Percentiles rank a stretch among this genome's conserved stretches.
Conservation (phyloP, 495 filamentous ascomycete species). For the Xylaria cubensis region DNA sequence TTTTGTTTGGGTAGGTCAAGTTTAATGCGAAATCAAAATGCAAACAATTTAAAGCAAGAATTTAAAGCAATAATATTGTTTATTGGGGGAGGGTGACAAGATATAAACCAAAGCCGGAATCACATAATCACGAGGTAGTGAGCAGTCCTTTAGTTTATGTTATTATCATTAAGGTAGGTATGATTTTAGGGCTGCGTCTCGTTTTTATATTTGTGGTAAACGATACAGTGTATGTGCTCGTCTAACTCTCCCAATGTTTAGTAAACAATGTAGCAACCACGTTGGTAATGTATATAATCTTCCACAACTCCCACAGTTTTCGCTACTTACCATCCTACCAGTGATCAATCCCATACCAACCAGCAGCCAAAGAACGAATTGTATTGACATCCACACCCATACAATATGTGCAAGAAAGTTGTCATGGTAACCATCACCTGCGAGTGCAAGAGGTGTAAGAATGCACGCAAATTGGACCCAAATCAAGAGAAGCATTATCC, state of each 20-base stretch:
- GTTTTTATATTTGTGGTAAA: background rate
- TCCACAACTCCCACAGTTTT: background rate
- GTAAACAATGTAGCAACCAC: background rate
- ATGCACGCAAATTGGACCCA: background rate
- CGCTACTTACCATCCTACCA: background rate
- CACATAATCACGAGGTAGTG: no score
- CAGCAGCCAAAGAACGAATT: background rate
- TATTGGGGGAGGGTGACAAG: no score
- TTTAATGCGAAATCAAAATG: no score
- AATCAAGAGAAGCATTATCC: background rate
- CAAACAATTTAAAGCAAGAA: no score
- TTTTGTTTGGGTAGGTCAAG: no score
- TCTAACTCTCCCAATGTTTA: background rate
- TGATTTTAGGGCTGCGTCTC: background rate
- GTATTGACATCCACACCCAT: background rate
- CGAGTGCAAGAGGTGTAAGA: background rate
- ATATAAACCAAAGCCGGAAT: no score
- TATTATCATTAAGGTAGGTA: background rate
- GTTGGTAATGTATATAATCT: background rate
- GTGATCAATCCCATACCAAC: background rate
- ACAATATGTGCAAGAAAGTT: background rate
- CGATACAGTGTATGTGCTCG: background rate
- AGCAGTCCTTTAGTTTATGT: no score
- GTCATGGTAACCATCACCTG: background rate
- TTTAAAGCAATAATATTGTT: no score